Conservation (phyloP, 805 yeast genomes). For the Wickerhamiella dianesei region DNA sequence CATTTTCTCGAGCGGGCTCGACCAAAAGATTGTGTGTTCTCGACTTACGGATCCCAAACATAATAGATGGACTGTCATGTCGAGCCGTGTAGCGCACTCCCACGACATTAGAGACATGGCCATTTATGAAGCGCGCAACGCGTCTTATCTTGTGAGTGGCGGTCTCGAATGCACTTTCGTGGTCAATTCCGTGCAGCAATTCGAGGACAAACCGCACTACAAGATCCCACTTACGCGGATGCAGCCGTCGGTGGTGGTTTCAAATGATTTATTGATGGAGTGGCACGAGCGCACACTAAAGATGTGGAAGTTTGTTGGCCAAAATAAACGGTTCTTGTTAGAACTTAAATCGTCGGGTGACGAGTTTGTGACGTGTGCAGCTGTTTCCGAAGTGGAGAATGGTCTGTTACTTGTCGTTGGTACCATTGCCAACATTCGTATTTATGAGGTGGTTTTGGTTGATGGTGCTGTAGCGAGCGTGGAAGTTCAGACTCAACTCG, state of each 20-base stretch:
- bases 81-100: conserved; percentile 69
- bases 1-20: conserved; percentile 84
- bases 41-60: conserved; percentile 32
- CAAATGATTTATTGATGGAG: conserved; percentile 43
- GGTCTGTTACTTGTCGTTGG: conserved; percentile 47
- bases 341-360: conserved; percentile 27
- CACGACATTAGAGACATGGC: conserved; percentile 71
- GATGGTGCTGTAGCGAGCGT: neutral
- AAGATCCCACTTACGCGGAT: conserved; percentile 50
- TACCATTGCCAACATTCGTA: conserved; percentile 50
- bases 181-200: conserved; percentile 48
- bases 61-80: conserved; percentile 53
- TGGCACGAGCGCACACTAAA: conserved; percentile 78
- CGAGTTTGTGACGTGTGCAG: conserved; percentile 61
- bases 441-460: conserved; percentile 54
- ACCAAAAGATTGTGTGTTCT: conserved; percentile 74
- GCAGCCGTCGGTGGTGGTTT: conserved; percentile 36
- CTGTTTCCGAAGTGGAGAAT: conserved; percentile 50
- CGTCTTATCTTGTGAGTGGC: conserved; percentile 41
- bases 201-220: conserved; percentile 54
- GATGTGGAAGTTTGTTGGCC: conserved; percentile 57
- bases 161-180: conserved; percentile 35
- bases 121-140: conserved; percentile 45
- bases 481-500: neutral
- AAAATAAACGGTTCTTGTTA: conserved; percentile 32